Conservation (phyloP, 2,329 filamentous ascomycete genomes). For the Calonectria pauciramosa region DNA sequence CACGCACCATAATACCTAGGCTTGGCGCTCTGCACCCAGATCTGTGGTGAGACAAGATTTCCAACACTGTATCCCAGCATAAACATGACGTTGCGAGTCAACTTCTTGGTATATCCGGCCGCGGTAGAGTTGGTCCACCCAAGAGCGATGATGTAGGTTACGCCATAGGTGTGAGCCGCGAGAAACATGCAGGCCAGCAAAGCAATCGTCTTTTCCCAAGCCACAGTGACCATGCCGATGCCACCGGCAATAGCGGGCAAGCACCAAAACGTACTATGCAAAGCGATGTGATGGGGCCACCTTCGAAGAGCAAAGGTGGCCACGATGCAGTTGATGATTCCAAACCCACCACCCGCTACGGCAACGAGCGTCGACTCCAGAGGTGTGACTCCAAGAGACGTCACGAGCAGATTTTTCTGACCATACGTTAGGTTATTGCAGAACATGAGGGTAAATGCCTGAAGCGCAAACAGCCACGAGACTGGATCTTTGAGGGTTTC, state of each 20-base stretch:
- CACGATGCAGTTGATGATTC: conserved; percentile 48
- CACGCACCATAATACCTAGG: conserved; percentile 47
- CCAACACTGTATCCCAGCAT: conserved; percentile 53
- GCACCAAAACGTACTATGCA: conserved; percentile 47
- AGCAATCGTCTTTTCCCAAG: conserved; percentile 42
- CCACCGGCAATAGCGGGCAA: conserved; percentile 44
- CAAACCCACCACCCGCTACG: conserved; percentile 53
- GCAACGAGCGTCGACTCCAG: conserved; percentile 56
- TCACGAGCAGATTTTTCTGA: conserved; percentile 55
- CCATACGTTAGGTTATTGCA: conserved; percentile 55
- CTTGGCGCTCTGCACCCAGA: conserved; percentile 48
- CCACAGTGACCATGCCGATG: conserved; percentile 46
- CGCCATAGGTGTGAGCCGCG: conserved; percentile 51
- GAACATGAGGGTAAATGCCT: conserved; percentile 51
- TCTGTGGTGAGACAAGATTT: conserved; percentile 54
- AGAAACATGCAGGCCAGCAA: conserved; percentile 46
- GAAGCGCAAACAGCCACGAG: conserved; percentile 49
- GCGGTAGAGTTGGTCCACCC: conserved; percentile 52
- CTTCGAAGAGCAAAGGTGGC: conserved; percentile 47
- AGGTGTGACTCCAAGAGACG: conserved; percentile 51
- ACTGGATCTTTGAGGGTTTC: conserved; percentile 48
- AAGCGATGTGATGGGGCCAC: conserved; percentile 50
- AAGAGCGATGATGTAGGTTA: conserved; percentile 46
- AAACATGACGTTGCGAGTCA: conserved; percentile 57
- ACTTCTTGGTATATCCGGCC: conserved; percentile 59